Evolutionary conservation across 2,329 filamentous ascomycete genomes (phyloP).

Genomic region (Canariomyces notabilis): DNA sequence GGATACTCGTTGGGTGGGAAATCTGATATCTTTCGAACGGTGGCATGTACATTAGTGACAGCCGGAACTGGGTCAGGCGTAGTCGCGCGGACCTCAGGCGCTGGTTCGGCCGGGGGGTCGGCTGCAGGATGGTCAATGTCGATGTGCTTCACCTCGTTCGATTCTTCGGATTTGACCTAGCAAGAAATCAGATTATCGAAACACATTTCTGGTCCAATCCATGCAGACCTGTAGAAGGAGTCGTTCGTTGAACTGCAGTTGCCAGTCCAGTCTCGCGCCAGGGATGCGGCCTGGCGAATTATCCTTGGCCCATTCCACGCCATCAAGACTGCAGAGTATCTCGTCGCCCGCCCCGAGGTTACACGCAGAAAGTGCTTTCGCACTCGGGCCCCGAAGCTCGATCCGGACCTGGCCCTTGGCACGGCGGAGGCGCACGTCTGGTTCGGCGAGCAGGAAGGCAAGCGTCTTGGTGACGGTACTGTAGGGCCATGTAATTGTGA

Average conservation of each 20-base stretch:
- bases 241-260: conserved; percentile 50
- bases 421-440: conserved; percentile 74
- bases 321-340: conserved; percentile 63
- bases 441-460: conserved; percentile 77
- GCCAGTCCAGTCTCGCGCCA: conserved; percentile 52
- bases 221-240: conserved; percentile 42
- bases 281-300: conserved; percentile 43
- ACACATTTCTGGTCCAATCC: not conserved
- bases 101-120: conserved; percentile 11
- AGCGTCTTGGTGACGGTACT: conserved; percentile 69
- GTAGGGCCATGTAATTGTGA: conserved; percentile 89
- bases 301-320: conserved; percentile 60
- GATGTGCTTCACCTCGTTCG: conserved; percentile 44
- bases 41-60: conserved; percentile 2
- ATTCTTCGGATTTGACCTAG: conserved; percentile 43
- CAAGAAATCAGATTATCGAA: conserved; percentile 2
- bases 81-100: conserved; percentile 18
- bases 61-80: conserved; percentile 17
- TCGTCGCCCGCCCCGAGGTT: conserved; percentile 74
- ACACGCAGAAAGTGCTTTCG: conserved; percentile 61
- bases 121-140: conserved; percentile 45
- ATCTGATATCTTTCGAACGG: conserved; percentile 27
- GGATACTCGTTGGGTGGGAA: conserved; percentile 53
- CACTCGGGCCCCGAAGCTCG: conserved; percentile 65
- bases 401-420: conserved; percentile 76